These are phyloP conservation scores for Nicotiana sylvestris DNA, from an alignment of 257 asterid species.

Conservation along the genomic window DNA sequence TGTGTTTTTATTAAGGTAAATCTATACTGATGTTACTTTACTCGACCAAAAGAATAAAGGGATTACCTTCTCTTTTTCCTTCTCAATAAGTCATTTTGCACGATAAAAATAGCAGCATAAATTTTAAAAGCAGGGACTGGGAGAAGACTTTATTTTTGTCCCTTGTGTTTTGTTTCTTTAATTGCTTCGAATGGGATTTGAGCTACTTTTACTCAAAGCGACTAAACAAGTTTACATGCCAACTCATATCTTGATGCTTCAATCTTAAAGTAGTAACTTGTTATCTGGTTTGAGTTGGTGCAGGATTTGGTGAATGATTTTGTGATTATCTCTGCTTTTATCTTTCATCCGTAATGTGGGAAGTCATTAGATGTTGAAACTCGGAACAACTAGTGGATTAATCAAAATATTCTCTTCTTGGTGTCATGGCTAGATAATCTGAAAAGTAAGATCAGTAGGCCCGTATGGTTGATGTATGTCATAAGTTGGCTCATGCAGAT, in stretches of 20 bases:
- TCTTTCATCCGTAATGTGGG: not conserved
- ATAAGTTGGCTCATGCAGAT: not conserved
- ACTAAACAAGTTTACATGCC: not conserved
- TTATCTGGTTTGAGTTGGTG: not conserved
- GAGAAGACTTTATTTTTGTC: not conserved
- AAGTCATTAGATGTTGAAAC: too few relatives aligned
- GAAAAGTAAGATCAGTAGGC: not conserved
- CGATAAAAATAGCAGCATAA: not conserved
- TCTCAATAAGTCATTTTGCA: not conserved
- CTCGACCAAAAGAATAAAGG: not conserved
- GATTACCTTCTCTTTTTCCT: not conserved
- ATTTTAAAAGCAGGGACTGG: not conserved
- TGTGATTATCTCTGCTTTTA: not conserved
- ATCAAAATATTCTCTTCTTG: not conserved
- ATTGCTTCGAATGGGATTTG: not conserved
- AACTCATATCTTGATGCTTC: not conserved
- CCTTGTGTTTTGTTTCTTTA: not conserved
- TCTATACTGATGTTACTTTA: not conserved
- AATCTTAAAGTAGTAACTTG: not conserved
- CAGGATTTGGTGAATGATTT: not conserved
- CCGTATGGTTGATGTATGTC: not conserved
- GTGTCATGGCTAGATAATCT: not conserved
- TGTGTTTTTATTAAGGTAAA: not conserved
- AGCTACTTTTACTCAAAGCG: not conserved
- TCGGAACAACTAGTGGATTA: too few relatives aligned